phyloP scores from a whole-genome alignment of 2,329 filamentous ascomycete species.

The Pestalotiopsis sp. region DNA sequence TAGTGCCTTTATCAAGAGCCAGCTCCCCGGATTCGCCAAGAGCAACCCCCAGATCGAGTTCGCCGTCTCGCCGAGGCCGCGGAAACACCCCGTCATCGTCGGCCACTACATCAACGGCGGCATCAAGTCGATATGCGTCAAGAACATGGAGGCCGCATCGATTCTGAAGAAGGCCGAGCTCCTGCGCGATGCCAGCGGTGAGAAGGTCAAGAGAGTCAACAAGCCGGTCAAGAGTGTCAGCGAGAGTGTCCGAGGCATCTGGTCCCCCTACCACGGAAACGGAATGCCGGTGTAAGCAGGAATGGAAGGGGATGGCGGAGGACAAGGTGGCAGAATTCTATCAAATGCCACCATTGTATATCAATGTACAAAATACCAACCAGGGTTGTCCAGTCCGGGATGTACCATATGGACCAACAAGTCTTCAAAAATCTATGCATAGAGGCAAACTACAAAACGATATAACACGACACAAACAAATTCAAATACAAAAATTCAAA shows the following conservation, averaged over 20 bases:
- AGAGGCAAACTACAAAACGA: not conserved
- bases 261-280: conserved; percentile 70
- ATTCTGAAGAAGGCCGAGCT: conserved; percentile 79
- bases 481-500: not conserved
- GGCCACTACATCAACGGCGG: conserved; percentile 85
- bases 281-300: conserved; percentile 52
- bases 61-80: conserved; percentile 85
- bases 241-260: conserved; percentile 69
- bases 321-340: not conserved
- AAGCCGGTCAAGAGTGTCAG: conserved; percentile 68
- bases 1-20: conserved; percentile 80
- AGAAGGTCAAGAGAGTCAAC: conserved; percentile 67
- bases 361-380: conserved; percentile 7
- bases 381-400: not conserved
- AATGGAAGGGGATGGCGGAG: conserved; percentile 13
- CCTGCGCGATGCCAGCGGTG: conserved; percentile 73
- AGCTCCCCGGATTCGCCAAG: conserved; percentile 76
- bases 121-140: conserved; percentile 83
- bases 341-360: conserved; percentile 4
- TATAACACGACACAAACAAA: not conserved
- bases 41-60: conserved; percentile 89
- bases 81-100: conserved; percentile 84
- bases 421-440: not conserved
- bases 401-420: conserved; percentile 5
- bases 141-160: conserved; percentile 80